Percentiles rank a stretch among this genome's conserved stretches.
phyloP scores from a whole-genome alignment of 441 rosid species.

The Brassica balearica region DNA sequence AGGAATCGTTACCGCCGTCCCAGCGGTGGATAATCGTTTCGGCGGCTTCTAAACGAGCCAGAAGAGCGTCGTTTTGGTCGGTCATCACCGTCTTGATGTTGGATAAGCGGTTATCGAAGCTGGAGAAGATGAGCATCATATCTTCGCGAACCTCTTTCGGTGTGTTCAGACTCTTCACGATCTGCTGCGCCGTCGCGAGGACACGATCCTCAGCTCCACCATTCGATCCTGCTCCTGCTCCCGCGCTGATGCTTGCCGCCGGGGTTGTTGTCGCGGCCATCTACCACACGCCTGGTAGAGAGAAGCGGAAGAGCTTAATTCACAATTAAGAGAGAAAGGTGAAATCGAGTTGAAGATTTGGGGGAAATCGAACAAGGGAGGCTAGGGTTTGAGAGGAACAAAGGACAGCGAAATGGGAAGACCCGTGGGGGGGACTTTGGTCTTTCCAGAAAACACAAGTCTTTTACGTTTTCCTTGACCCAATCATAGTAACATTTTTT shows the following conservation, averaged over 20 bases:
- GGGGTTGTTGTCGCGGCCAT: conserved; percentile 48
- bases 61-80: conserved; percentile 43
- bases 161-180: conserved; percentile 91
- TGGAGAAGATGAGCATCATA: conserved; percentile 92
- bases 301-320: background rate
- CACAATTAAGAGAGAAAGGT: background rate
- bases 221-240: conserved; percentile 40
- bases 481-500: conserved; percentile 11
- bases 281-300: conserved; percentile 8
- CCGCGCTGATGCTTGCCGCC: conserved; percentile 41
- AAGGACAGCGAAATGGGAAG: conserved; percentile 30
- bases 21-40: conserved; percentile 64
- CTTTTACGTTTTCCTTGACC: conserved; percentile 27
- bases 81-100: conserved; percentile 79
- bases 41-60: conserved; percentile 57
- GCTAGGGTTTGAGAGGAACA: conserved; percentile 34
- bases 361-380: conserved; percentile 8
- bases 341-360: conserved; percentile 14
- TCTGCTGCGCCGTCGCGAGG: conserved; percentile 96
- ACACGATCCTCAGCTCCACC: conserved; percentile 80
- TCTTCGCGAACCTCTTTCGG: conserved; percentile 91
- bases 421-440: conserved; percentile 10
- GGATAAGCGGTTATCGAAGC: conserved; percentile 95
- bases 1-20: conserved; percentile 50
- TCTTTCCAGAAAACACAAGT: conserved; percentile 17